Percentiles rank a stretch among this genome's conserved stretches.
These are phyloP conservation scores for Fomes fomentarius DNA, from an alignment of 1,284 basidiomycete species.

Conservation along the genomic window DNA sequence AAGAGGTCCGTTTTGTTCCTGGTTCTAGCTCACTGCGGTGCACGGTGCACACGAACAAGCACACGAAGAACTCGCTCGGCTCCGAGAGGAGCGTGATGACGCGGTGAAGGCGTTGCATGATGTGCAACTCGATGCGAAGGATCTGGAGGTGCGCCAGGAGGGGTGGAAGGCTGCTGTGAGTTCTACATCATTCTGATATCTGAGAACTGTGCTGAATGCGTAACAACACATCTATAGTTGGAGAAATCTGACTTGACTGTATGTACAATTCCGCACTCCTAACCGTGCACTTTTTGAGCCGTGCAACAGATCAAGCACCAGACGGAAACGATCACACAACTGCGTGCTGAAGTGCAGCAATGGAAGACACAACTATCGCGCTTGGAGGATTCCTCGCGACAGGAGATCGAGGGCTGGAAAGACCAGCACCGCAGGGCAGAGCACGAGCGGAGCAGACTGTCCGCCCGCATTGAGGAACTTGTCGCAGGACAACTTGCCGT, in stretches of 20 bases:
- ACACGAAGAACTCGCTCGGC: constrained; percentile 41
- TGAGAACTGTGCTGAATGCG: constrained; percentile 1
- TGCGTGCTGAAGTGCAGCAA: constrained; percentile 63
- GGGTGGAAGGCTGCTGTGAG: constrained; percentile 58
- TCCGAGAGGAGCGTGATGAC: constrained; percentile 55
- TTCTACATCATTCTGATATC: constrained; percentile 15
- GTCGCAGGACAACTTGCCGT: constrained; percentile 47
- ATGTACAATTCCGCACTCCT: constrained; percentile 16
- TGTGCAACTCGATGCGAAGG: constrained; percentile 48
- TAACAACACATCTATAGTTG: constrained; percentile 39
- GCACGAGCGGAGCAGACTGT: constrained; percentile 57
- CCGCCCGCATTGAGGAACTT: constrained; percentile 58
- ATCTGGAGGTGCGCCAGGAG: constrained; percentile 51
- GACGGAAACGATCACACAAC: constrained; percentile 58
- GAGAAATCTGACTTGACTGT: constrained; percentile 63
- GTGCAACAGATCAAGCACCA: constrained; percentile 54
- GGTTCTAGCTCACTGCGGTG: constrained; percentile 28
- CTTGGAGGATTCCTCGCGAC: constrained; percentile 48
- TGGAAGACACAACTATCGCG: constrained; percentile 72
- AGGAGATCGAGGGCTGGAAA: constrained; percentile 63
- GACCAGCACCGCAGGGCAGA: constrained; percentile 72
- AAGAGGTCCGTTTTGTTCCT: background rate
- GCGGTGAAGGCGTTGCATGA: constrained; percentile 50
- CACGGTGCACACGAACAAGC: constrained; percentile 34
- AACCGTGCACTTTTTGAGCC: background rate